Base-by-base conservation (phyloP, 1,139 yeast species). In the Meyerozyma carpophila region DNA sequence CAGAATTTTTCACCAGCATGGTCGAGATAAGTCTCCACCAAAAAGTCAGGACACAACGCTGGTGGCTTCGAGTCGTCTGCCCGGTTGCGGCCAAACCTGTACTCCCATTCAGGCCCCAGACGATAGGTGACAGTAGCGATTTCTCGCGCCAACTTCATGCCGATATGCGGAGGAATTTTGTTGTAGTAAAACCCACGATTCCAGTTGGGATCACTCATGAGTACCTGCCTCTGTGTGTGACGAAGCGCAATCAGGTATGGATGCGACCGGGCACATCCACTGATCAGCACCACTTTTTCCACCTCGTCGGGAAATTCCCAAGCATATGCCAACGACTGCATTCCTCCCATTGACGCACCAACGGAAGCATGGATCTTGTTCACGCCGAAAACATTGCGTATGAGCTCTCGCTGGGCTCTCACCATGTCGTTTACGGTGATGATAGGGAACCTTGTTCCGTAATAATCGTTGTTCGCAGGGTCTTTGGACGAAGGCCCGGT, bases 101-200 rank as follows among this genome's bases (percentile, higher is more conserved):
- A 80, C 59, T 90, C 98, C 98, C 98, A 90, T 62, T 90, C 98
- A 1, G 97, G 97, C 0, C 98, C 98, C 1, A 95, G 87, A 52
- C 98, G 75, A 61, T 90, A 90, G 0, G 97, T 89, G 41, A 91
- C 89, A 0, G 98, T 90, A 16, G 96, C 97, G 42, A 90, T 88
- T 61, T 89, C 95, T 50, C 98, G 74, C 1, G 97, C 94, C 41
- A 90, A 73, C 59, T 90, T 91, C 97, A 90, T 90, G 10, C 98
- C 98, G 18, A 84, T 82, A 61, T 90, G 96, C 2, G 97, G 98
- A 5, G 95, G 95, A 1, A 89, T 68, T 7, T 73, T 66, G 48
- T 78, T 81, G 58, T 90, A 90, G 63, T 90, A 90, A 59, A 81
- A 84, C 0, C 98, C 98, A 49, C 96, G 75, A 53, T 84, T 84